These are phyloP conservation scores for Sporobolomyces pararoseus DNA, from an alignment of 768 basidiomycete species.

Conservation along the genomic window DNA sequence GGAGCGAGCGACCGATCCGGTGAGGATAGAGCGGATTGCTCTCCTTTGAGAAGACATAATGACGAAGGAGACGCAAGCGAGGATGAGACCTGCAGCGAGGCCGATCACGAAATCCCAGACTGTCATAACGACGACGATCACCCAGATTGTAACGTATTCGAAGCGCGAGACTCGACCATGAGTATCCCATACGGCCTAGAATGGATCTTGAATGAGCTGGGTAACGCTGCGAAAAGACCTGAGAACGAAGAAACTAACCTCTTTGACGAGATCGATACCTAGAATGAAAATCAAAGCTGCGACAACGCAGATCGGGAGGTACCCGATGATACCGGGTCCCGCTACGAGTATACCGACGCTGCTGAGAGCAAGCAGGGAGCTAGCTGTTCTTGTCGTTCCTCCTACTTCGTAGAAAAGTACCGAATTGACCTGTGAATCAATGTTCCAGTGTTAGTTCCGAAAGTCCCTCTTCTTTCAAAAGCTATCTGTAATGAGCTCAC, in stretches of 20 bases:
- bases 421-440: slow-evolving; percentile 52
- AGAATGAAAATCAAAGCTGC: slow-evolving; percentile 76
- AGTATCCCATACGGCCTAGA: slow-evolving; percentile 83
- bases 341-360: slow-evolving; percentile 67
- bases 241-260: slow-evolving; percentile 48
- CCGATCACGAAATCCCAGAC: slow-evolving; percentile 89
- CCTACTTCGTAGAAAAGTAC: slow-evolving; percentile 83
- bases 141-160: slow-evolving; percentile 53
- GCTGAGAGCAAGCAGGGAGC: slow-evolving; percentile 74
- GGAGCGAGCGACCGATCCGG: slow-evolving; percentile 78
- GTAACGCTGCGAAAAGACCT: background rate
- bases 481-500: no score
- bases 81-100: slow-evolving; percentile 83
- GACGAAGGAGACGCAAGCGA: slow-evolving; percentile 97
- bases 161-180: slow-evolving; percentile 75
- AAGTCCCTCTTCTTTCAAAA: no score
- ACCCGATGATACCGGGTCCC: slow-evolving; percentile 86
- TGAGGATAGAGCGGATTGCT: slow-evolving; percentile 72
- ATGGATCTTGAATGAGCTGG: background rate
- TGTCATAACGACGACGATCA: slow-evolving; percentile 71
- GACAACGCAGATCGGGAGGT: slow-evolving; percentile 55
- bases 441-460: no score
- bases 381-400: slow-evolving; percentile 75
- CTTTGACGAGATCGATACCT: slow-evolving; percentile 88
- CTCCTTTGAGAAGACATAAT: slow-evolving; percentile 80